phyloP scores from a whole-genome alignment of 208 protist genomes.

The Acanthamoeba rhysodes region DNA sequence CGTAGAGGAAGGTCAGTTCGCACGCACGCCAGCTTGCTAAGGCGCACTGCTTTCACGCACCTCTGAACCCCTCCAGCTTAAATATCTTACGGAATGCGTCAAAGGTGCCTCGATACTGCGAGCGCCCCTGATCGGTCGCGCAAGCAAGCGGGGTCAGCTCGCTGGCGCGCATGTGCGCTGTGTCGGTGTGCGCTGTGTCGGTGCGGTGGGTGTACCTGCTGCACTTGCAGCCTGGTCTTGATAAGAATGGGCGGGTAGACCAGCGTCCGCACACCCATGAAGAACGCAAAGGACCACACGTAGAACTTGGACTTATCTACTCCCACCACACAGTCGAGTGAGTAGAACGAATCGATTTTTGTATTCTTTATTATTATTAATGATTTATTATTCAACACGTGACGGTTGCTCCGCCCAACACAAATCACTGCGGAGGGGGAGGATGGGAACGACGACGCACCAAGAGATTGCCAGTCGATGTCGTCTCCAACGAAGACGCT shows the following conservation, averaged over 20 bases:
- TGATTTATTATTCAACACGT: background rate
- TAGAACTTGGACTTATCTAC: conserved; percentile 69
- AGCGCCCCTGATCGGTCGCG: background rate
- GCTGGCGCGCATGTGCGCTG: background rate
- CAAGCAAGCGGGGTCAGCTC: background rate
- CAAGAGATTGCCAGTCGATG: conserved; percentile 65
- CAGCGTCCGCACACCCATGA: conserved; percentile 60
- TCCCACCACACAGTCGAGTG: background rate
- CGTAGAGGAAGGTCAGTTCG: background rate
- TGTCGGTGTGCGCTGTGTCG: background rate
- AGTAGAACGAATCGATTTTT: background rate
- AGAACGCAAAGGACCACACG: conserved; percentile 8
- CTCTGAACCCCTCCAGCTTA: conserved; percentile 11
- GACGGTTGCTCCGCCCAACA: background rate
- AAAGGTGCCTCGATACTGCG: conserved; percentile 53
- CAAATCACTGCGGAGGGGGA: background rate
- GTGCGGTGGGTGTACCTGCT: background rate
- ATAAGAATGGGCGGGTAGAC: conserved; percentile 63
- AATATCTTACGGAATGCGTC: conserved; percentile 57
- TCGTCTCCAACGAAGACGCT: conserved; percentile 40
- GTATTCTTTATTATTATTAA: too few species aligned
- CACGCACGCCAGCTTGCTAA: background rate
- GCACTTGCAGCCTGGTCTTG: conserved; percentile 54
- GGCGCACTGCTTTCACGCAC: background rate
- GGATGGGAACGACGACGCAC: background rate